Conservation (phyloP, 2,329 filamentous ascomycete genomes). For the Nigrograna mackinnonii region DNA sequence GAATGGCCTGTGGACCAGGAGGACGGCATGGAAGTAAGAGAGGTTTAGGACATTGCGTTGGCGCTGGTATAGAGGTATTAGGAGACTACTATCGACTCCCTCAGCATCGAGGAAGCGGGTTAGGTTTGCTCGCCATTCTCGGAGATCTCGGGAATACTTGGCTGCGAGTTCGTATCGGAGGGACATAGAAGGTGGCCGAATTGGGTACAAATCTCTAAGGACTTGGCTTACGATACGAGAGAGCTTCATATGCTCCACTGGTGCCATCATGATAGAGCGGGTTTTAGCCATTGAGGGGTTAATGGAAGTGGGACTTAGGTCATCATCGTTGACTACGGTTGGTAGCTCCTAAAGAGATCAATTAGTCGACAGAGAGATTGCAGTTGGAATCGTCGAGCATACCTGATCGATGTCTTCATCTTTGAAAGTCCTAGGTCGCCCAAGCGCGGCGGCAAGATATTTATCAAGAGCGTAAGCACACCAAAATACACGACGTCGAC, state of each 20-base stretch:
- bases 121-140: conserved; percentile 51
- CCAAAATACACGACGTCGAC: conserved; percentile 65
- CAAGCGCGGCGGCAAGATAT: conserved; percentile 66
- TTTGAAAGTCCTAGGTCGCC: conserved; percentile 62
- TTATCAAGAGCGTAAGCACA: conserved; percentile 65
- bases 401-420: conserved; percentile 68
- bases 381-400: conserved; percentile 6
- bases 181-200: conserved; percentile 36
- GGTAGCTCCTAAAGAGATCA: conserved; percentile 34
- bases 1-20: conserved; percentile 60
- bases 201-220: conserved; percentile 49
- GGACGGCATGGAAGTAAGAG: conserved; percentile 59
- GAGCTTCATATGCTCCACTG: conserved; percentile 50
- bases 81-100: conserved; percentile 46
- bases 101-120: conserved; percentile 49
- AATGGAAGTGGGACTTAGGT: conserved; percentile 30
- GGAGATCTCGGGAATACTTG: conserved; percentile 47
- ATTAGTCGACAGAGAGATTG: conserved; percentile 9
- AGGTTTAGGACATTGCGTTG: conserved; percentile 59
- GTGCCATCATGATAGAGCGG: conserved; percentile 46
- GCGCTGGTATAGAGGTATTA: conserved; percentile 55
- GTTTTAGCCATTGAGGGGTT: conserved; percentile 17
- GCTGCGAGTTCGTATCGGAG: conserved; percentile 42
- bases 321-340: conserved; percentile 37
- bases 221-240: conserved; percentile 50